Base-by-base conservation (phyloP, 352 stramenopile species). In the Discostella stelligera region DNA sequence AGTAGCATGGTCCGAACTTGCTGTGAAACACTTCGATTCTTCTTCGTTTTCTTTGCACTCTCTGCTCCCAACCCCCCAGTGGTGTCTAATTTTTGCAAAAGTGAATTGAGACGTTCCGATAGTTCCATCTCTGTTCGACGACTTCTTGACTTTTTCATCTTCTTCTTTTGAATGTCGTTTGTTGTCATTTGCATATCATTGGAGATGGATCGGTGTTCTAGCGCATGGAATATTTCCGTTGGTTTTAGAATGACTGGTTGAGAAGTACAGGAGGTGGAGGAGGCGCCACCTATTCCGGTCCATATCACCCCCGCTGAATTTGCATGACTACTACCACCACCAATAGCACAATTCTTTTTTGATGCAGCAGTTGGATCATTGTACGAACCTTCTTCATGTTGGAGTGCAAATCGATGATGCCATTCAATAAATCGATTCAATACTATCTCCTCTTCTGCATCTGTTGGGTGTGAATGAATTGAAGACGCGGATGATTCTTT, bases 1-100 rank as follows among this genome's bases (percentile, higher is more conserved):
- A 83, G 64, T 32, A 83, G 54, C 76, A 83, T 83, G 11, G 41
- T 66, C 4, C 76, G 56, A 7, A 83, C 76, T 55, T 79, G 60
- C 27, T 73, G 25, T 0, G 63, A 74, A 16, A 74, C 71, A 20
- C 6, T 14, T 18, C 39, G 48, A 20, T 70, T 69, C 56, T 83
- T 73, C 66, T 76, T 41, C 21, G 71, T 41, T 4, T 60, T 63
- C 7, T 16, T 41, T 32, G 27, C 27, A 13, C 10, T 55, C n/a
- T 60, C 41, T 32, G 27, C 27, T 32, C 27, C 27, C 27, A 32
- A 32, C 0, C 30, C 67, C 14, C 16, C 20, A 53, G 70, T 46
- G 1, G 46, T 21, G 9, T 78, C 32, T 21, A 67, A 27, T 68
- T 62, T 70, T 60, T 61, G 70, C 14, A 82, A 16, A 6, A 71